Percentiles rank a stretch among this genome's conserved stretches.
phyloP scores from a whole-genome alignment of 345 rosid genomes.

The Ailanthus altissimus region DNA sequence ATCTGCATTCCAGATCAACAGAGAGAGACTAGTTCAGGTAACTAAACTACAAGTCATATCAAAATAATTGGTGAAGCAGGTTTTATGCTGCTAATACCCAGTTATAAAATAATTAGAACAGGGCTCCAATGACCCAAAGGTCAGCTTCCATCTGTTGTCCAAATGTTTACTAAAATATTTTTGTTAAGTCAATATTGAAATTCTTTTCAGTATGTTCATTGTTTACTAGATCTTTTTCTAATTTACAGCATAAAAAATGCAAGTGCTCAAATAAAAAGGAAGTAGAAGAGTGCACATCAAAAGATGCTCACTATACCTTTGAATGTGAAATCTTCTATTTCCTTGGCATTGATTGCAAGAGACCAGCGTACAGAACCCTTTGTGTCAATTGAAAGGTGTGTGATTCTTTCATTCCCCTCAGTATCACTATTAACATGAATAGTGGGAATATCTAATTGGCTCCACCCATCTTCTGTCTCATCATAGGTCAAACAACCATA shows the following conservation, averaged over 20 bases:
- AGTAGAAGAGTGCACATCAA: background rate
- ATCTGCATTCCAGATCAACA: conserved; percentile 34
- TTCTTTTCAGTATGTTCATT: background rate
- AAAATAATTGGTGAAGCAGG: background rate
- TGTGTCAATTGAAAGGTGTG: conserved; percentile 57
- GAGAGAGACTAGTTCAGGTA: background rate
- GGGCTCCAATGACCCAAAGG: no score
- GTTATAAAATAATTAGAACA: background rate
- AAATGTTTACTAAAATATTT: background rate
- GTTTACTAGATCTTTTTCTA: background rate
- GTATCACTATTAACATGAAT: conserved; percentile 48
- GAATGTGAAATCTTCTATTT: conserved; percentile 70
- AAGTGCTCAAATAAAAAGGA: background rate
- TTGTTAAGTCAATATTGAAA: background rate
- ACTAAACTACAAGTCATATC: background rate
- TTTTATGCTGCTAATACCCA: background rate
- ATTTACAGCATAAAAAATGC: no score
- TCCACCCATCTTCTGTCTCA: conserved; percentile 69
- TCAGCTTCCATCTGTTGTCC: background rate
- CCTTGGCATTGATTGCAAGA: conserved; percentile 73
- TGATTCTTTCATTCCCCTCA: conserved; percentile 40
- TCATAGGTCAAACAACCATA: conserved; percentile 74
- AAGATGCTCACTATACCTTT: conserved; percentile 41
- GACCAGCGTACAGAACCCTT: conserved; percentile 80
- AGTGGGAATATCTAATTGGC: conserved; percentile 57